Evolutionary conservation across 371 early-diverging fungal species (phyloP), one percentile per base, ranked within the genome.

Genomic region (Rhizopus arrhizus): DNA sequence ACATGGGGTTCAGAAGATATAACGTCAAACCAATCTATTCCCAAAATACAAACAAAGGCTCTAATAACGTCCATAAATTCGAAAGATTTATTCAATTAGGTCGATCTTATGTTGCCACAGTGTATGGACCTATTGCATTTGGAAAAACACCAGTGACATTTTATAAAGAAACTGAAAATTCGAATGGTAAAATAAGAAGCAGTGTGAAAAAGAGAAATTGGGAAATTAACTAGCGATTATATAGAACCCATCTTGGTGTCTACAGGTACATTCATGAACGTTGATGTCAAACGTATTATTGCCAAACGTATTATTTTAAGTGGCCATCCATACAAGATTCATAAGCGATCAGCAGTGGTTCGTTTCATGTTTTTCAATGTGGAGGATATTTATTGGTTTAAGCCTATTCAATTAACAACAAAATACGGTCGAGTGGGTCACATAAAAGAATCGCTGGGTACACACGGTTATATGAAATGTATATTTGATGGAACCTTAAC

Each of bases 391-490:
- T 75, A 82, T 62, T 96, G 92, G 86, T 98, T 96, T 76, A 94
- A 92, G 75, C 96, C 97, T 22, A 85, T 98, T 7, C 95, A 96
- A 71, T 79, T 98, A 46, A 70, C 77, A 41, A 95, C 97, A 16
- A 96, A 96, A 74, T 75, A 86, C 42, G 97, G 98, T 29, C 89
- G 93, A 52, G 84, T 81, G 3, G 98, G 98, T 11, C 96, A 96
- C 72, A 96, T 98, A 60, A 73, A 76, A 38, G 97, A 96, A 64
- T 88, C 91, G 34, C 72, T 97, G 48, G 98, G 98, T 62, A 97
- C 96, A n/a, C 96, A 96, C 64, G 98, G 98, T 28, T 93, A 95
- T 74, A 96, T 95, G 95, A 97, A 97, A 78, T 95, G 95, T 70
- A 72, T 86, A 46, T 95, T 95, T 75, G 95, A 96, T 65, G 91